phyloP scores from a whole-genome alignment of 441 rosid species.

The Sinapis alba region DNA sequence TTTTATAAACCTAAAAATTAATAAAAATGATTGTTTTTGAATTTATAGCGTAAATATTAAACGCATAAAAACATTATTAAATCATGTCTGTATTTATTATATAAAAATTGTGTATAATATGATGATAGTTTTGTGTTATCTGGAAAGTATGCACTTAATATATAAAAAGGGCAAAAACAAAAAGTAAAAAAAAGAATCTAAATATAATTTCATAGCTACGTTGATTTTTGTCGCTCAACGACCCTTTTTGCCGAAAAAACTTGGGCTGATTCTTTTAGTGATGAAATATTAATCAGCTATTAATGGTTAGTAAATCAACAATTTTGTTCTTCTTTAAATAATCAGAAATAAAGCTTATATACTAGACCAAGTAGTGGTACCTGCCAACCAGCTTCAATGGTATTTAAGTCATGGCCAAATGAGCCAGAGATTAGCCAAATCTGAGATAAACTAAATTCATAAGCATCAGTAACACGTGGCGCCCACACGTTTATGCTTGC shows the following conservation, averaged over 20 bases:
- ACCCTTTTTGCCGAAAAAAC: background rate
- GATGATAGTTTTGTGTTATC: background rate
- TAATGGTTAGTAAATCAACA: background rate
- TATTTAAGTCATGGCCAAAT: conserved; percentile 68
- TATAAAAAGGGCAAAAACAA: background rate
- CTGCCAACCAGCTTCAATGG: conserved; percentile 88
- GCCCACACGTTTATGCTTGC: conserved; percentile 72
- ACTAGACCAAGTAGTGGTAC: conserved; percentile 26
- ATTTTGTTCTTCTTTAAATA: background rate
- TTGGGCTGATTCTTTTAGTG: background rate
- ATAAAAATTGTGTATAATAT: background rate
- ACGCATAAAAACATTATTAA: background rate
- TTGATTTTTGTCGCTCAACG: background rate
- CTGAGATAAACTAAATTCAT: conserved; percentile 74
- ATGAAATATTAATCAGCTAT: background rate
- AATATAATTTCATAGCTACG: background rate
- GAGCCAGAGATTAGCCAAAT: conserved; percentile 79
- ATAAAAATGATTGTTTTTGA: conserved; percentile 3
- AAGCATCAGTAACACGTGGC: conserved; percentile 55
- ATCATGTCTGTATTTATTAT: background rate
- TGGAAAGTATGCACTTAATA: background rate
- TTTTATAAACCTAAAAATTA: background rate
- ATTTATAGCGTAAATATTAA: background rate
- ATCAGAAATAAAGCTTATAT: background rate
- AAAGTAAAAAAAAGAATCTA: background rate